Evolutionary conservation across 2,329 filamentous ascomycete species (phyloP).

Genomic region (Xylaria sp.): DNA sequence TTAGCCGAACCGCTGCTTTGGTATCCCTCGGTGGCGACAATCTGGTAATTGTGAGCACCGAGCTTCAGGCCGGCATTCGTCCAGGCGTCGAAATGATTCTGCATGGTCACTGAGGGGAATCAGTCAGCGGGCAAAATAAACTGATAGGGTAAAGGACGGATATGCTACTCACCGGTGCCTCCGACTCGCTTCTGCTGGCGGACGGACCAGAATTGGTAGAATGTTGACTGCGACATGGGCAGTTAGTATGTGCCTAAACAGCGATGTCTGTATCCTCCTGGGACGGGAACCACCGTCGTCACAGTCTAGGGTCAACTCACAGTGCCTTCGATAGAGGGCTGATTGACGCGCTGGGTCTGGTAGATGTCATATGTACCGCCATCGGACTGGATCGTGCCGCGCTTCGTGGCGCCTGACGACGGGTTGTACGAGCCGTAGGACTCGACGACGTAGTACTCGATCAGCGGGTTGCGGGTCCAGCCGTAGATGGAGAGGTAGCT

Average conservation of each 20-base stretch:
- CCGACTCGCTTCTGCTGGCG: slow-evolving; percentile 61
- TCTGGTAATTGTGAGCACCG: slow-evolving; percentile 52
- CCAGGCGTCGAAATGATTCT: slow-evolving; percentile 53
- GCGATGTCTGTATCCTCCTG: neutral
- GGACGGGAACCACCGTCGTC: neutral
- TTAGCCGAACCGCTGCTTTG: slow-evolving; percentile 60
- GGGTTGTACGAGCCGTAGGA: slow-evolving; percentile 52
- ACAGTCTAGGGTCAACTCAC: slow-evolving; percentile 14
- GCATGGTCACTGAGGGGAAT: slow-evolving; percentile 44
- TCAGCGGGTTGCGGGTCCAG: slow-evolving; percentile 53
- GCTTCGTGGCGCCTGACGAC: slow-evolving; percentile 46
- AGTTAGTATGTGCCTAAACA: slow-evolving; percentile 9
- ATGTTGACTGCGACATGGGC: slow-evolving; percentile 50
- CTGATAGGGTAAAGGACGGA: neutral
- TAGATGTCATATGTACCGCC: slow-evolving; percentile 53
- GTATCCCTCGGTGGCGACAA: slow-evolving; percentile 54
- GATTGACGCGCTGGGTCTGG: slow-evolving; percentile 53
- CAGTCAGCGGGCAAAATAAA: neutral
- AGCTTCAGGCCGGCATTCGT: slow-evolving; percentile 48
- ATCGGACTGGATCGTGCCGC: slow-evolving; percentile 49
- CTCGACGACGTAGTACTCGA: slow-evolving; percentile 56
- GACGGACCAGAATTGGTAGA: slow-evolving; percentile 65
- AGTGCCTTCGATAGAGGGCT: slow-evolving; percentile 59
- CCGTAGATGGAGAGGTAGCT: slow-evolving; percentile 59
- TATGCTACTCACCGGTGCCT: slow-evolving; percentile 43